Percentiles rank a stretch among this genome's conserved stretches.
phyloP scores from a whole-genome alignment of 2,329 filamentous ascomycete genomes.

The Phyllosticta citrichinensis region DNA sequence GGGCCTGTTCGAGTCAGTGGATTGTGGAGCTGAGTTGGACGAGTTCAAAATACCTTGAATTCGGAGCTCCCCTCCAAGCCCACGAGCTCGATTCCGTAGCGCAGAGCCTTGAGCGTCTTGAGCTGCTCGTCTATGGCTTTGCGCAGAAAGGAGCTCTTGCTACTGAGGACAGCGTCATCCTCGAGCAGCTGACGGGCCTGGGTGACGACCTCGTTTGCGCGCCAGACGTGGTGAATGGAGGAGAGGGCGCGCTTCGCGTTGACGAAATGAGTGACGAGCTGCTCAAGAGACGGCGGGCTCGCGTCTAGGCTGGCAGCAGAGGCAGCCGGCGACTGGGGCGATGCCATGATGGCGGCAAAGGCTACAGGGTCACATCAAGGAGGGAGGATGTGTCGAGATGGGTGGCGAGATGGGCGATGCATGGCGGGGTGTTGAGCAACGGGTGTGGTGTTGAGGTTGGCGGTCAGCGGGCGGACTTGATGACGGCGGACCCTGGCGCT shows the following conservation, averaged over 20 bases:
- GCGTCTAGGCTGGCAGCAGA: conserved; percentile 27
- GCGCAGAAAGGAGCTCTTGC: conserved; percentile 35
- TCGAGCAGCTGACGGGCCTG: conserved; percentile 66
- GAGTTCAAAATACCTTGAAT: conserved; percentile 28
- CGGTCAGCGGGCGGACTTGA: conserved; percentile 3
- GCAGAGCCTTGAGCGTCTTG: conserved; percentile 32
- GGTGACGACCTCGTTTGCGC: conserved; percentile 77
- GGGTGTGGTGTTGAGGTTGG: neutral
- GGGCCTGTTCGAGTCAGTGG: conserved; percentile 25
- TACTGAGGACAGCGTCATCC: conserved; percentile 61
- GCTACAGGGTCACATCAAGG: conserved; percentile 2
- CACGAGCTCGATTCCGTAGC: conserved; percentile 33
- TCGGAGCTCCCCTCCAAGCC: conserved; percentile 33
- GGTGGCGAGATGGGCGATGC: neutral
- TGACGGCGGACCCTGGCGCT: conserved; percentile 2
- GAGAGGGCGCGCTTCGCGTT: conserved; percentile 80
- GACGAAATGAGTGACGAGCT: conserved; percentile 73
- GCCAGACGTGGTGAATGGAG: conserved; percentile 71
- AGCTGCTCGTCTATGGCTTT: conserved; percentile 35
- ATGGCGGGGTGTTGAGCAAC: neutral
- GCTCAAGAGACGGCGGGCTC: conserved; percentile 50
- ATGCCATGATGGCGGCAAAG: conserved; percentile 11
- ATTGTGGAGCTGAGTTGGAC: neutral
- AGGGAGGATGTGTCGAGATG: neutral
- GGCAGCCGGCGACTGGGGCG: conserved; percentile 32